Base-by-base conservation (phyloP, 768 basidiomycete genomes). In the Phylloporus sp. region DNA sequence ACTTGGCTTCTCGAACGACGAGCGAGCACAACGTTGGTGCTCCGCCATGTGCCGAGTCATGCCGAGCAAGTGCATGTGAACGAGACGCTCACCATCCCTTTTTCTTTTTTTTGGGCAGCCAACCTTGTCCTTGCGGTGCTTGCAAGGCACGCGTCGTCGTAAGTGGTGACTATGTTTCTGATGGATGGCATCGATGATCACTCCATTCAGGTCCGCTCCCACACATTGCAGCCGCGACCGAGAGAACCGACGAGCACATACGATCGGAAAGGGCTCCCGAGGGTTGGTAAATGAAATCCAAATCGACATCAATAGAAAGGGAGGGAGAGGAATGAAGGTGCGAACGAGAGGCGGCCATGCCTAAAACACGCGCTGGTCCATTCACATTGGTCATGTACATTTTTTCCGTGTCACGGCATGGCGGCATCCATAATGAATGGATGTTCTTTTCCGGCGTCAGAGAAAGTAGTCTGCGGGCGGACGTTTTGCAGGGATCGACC, bases 391-490 rank as follows among this genome's bases (percentile, higher is more conserved):
- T 41, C 24, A 41, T 29, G 45, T 50, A 53, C 43, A 54, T 22
- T 56, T 50, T 36, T 46, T 34, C 32, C 22, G 5, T 40, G 52
- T 58, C 55, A 64, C 62, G 50, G 55, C 62, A 61, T 55, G 49
- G 18, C 36, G 36, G 36, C 22, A 39, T 39, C 22, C 38, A 39
- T 23, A 22, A 39, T 39, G 38, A 39, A 39, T 39, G 20, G 36
- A 20, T 36, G 35, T 36, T 23, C 38, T 1, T 32, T 32, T 39
- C 38, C 13, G 27, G 26, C 32, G 36, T 67, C 69, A 91, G 44
- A 93, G 71, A 70, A 93, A 93, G 63, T 93, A 93, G 68, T 92
- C 90, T 36, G 91, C 86, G 18, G 89, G 88, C 20, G 91, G 89
- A 4, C 89, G 79, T 73, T 90, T 91, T 27, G 86, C 82, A 24